phyloP scores from a whole-genome alignment of 176 grass and related monocot genomes.

The Puya raimondii region DNA sequence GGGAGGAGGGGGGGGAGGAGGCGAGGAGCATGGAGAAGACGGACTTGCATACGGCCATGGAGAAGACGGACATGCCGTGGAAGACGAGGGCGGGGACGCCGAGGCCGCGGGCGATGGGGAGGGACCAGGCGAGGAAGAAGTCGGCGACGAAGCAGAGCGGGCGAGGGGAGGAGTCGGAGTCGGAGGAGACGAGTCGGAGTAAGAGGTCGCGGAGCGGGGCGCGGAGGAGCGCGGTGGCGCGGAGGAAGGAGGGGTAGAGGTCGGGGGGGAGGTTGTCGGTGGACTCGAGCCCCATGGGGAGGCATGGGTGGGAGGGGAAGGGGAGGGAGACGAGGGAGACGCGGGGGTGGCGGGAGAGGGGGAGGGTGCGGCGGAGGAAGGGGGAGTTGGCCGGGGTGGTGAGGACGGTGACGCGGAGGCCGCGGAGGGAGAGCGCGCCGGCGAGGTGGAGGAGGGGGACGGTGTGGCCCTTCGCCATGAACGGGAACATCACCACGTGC shows the following conservation, averaged over 20 bases:
- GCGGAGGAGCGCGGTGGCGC: slow-evolving; percentile 39
- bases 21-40: background rate
- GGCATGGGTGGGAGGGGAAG: slow-evolving; percentile 25
- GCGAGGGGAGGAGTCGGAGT: slow-evolving; percentile 11
- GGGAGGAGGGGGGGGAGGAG: background rate
- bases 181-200: slow-evolving; percentile 9
- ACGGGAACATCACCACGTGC: slow-evolving; percentile 57
- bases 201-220: slow-evolving; percentile 33
- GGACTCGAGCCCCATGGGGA: slow-evolving; percentile 37
- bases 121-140: slow-evolving; percentile 61
- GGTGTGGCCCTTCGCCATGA: slow-evolving; percentile 78
- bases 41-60: slow-evolving; percentile 42
- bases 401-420: slow-evolving; percentile 39
- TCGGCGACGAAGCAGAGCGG: slow-evolving; percentile 35
- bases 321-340: slow-evolving; percentile 32
- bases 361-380: slow-evolving; percentile 27
- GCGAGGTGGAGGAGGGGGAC: slow-evolving; percentile 56
- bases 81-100: slow-evolving; percentile 40
- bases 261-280: slow-evolving; percentile 36
- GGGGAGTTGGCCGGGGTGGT: slow-evolving; percentile 40
- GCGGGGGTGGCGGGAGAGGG: background rate
- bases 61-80: slow-evolving; percentile 60
- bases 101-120: background rate
- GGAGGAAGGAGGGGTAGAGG: slow-evolving; percentile 47
- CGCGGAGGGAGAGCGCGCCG: slow-evolving; percentile 22